phyloP scores from a whole-genome alignment of 495 filamentous ascomycete genomes.

The Aspergillus nidulans region DNA sequence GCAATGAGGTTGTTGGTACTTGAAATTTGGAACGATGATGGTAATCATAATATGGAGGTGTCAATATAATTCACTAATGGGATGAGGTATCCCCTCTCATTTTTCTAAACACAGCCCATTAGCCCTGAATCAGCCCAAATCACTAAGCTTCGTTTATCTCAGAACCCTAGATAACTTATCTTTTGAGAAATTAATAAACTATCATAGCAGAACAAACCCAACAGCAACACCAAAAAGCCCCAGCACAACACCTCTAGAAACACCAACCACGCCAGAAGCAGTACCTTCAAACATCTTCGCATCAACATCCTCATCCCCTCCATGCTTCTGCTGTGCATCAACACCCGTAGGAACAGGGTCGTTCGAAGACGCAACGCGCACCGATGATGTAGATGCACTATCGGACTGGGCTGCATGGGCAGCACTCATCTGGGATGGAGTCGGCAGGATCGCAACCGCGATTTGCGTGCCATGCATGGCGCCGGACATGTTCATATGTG shows the following conservation, averaged over 20 bases:
- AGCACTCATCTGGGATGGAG: neutral
- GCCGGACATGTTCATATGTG: neutral
- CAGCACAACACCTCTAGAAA: neutral
- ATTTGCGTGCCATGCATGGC: neutral
- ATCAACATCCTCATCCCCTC: neutral
- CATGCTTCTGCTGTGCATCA: neutral
- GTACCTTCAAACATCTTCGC: neutral
- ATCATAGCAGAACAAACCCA: neutral
- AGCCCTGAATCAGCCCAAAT: neutral
- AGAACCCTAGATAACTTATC: too few species aligned
- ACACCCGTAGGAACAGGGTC: neutral
- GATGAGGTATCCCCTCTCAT: neutral
- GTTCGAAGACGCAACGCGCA: neutral
- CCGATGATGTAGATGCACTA: neutral
- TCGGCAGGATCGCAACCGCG: neutral
- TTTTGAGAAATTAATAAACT: neutral
- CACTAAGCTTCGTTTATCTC: too few species aligned
- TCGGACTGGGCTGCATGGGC: neutral
- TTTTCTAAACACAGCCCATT: neutral
- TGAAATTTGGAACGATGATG: too few species aligned
- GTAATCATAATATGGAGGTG: neutral
- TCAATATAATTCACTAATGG: neutral
- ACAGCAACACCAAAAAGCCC: neutral
- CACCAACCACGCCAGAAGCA: neutral
- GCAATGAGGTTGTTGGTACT: too few species aligned